phyloP scores from a whole-genome alignment of 306 rosid species.

The Acacia confusa region DNA sequence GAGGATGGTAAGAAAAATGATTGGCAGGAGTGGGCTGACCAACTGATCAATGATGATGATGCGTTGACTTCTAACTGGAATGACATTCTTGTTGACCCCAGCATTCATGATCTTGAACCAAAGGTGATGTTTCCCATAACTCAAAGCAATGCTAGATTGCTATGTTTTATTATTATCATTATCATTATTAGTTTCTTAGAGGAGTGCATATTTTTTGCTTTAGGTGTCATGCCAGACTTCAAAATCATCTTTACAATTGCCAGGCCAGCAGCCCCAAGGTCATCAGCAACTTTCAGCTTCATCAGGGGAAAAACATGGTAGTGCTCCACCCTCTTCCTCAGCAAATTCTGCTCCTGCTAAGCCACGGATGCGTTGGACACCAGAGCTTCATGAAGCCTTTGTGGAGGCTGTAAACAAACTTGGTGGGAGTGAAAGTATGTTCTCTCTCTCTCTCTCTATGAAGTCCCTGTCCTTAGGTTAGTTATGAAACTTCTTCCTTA shows the following conservation, averaged over 20 bases:
- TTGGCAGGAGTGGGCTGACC: conserved; percentile 99
- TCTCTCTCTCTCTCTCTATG: conserved; percentile 28
- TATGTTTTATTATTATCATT: not conserved
- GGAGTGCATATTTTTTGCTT: conserved; percentile 43
- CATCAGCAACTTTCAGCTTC: conserved; percentile 58
- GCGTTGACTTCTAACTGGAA: conserved; percentile 79
- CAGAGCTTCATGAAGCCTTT: conserved; percentile 97
- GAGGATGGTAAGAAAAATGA: conserved; percentile 69
- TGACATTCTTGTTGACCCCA: conserved; percentile 70
- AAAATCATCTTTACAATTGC: conserved; percentile 51
- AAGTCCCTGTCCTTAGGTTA: not conserved
- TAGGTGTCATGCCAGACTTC: conserved; percentile 66
- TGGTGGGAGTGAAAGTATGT: conserved; percentile 98
- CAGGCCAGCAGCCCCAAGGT: conserved; percentile 57
- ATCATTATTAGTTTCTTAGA: conserved; percentile 29
- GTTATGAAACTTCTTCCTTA: conserved; percentile 36
- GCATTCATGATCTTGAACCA: conserved; percentile 74
- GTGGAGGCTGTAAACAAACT: conserved; percentile 96
- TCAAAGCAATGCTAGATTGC: conserved; percentile 31
- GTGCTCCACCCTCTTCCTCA: conserved; percentile 54
- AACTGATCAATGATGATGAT: conserved; percentile 81
- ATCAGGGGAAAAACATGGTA: conserved; percentile 54
- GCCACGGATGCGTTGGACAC: conserved; percentile 99
- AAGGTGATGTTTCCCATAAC: conserved; percentile 56
- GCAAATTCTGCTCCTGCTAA: conserved; percentile 66